Evolutionary conservation across 2,329 filamentous ascomycete genomes (phyloP).

Genomic region (Monilinia polystroma): DNA sequence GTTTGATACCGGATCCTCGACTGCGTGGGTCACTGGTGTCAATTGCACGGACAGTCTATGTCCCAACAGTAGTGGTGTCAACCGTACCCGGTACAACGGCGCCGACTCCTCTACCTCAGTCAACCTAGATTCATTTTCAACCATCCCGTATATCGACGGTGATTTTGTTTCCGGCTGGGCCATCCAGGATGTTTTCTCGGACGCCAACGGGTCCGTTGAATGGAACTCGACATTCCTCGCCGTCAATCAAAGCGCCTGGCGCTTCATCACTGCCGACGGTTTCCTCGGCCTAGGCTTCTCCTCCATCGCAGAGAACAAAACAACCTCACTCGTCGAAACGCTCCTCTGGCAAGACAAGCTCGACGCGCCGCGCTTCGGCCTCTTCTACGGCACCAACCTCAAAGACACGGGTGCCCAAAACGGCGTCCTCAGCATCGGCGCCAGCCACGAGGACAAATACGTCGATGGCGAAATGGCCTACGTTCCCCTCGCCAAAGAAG

Average conservation of each 20-base stretch:
- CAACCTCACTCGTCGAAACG: conserved; percentile 9
- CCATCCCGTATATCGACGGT: not conserved
- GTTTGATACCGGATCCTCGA: conserved; percentile 19
- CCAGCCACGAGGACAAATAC: conserved; percentile 11
- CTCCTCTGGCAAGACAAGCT: conserved; percentile 12
- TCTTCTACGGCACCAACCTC: conserved; percentile 14
- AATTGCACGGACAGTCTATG: conserved; percentile 8
- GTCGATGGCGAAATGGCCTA: conserved; percentile 16
- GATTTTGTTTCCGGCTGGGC: not conserved
- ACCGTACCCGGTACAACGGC: conserved; percentile 3
- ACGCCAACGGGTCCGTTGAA: not conserved
- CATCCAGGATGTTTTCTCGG: conserved; percentile 13
- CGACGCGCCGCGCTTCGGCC: conserved; percentile 4
- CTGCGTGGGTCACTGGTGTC: not conserved
- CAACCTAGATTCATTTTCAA: not conserved
- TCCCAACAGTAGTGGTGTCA: not conserved
- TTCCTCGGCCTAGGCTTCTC: conserved; percentile 17
- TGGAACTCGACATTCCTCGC: conserved; percentile 22
- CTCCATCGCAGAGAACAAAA: conserved; percentile 1
- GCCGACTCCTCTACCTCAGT: conserved; percentile 1
- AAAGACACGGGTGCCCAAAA: not conserved
- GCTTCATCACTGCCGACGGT: not conserved
- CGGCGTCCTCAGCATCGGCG: conserved; percentile 16
- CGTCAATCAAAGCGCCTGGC: not conserved
- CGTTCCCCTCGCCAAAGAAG: not conserved